Percentiles rank a stretch among this genome's conserved stretches.
These are phyloP conservation scores for Debaryomyces fabryi DNA, from an alignment of 1,139 yeast genomes.

Conservation along the genomic window DNA sequence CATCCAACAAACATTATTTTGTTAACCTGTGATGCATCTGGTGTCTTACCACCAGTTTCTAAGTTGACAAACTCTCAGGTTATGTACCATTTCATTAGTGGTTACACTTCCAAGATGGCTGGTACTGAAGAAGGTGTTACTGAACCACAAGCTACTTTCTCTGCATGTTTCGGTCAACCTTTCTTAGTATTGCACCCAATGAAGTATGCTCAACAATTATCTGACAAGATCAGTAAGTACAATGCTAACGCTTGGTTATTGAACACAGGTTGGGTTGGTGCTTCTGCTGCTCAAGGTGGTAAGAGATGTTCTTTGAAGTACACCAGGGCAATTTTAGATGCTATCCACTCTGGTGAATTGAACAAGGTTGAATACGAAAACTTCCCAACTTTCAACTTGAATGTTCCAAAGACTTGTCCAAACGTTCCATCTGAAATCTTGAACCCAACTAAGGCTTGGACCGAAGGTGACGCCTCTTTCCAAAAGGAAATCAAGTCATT, in stretches of 20 bases:
- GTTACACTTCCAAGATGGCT: conserved; percentile 99
- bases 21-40: conserved; percentile 97
- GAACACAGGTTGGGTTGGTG: conserved; percentile 99
- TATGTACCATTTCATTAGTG: conserved; percentile 98
- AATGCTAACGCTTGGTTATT: conserved; percentile 94
- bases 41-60: conserved; percentile 97
- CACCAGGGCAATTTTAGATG: conserved; percentile 95
- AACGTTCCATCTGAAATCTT: conserved; percentile 83
- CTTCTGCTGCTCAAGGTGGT: conserved; percentile 91
- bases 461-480: conserved; percentile 70
- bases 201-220: conserved; percentile 95
- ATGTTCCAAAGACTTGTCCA: conserved; percentile 79
- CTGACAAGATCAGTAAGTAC: conserved; percentile 88
- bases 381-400: conserved; percentile 85
- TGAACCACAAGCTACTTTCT: conserved; percentile 97
- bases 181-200: conserved; percentile 98
- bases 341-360: conserved; percentile 91
- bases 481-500: conserved; percentile 68
- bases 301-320: conserved; percentile 97
- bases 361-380: conserved; percentile 78
- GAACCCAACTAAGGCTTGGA: conserved; percentile 89
- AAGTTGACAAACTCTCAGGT: conserved; percentile 93
- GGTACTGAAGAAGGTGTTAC: conserved; percentile 99
- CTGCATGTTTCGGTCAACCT: conserved; percentile 99
- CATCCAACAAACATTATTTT: conserved; percentile 93